Base-by-base conservation (phyloP, 164 flowering plant genomes). In the Amborella trichopoda region DNA sequence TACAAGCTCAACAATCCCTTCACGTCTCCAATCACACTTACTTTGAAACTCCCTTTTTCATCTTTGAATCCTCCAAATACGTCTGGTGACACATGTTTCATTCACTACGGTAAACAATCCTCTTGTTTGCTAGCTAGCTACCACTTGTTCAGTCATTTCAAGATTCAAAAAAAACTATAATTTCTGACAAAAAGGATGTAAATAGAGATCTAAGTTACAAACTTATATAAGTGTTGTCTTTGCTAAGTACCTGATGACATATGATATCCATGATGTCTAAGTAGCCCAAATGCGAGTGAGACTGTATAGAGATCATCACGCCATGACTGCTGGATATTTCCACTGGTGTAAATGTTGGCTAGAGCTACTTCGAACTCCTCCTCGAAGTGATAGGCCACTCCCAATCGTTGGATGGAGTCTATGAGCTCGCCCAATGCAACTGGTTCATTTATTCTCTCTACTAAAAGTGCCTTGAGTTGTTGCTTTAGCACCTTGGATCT, bases 1-100 rank as follows among this genome's bases (percentile, higher is more conserved):
- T 54, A 67, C 30, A 67, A 27, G 23, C 39, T 33, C n/a, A 63
- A 21, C 34, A 63, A 3, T 11, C 65, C 65, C 47, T 26, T 46
- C 3, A 30, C 9, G 20, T 59, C 65, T 21, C 49, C 24, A 13
- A 32, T 11, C 0, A 46, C 16, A 12, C 26, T 25, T 4, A 16
- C 33, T 19, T 33, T 40, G 39, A 54, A 54, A 12, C 22, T 20
- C 3, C 46, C 53, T 2, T 19, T 24, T 5, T 26, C 2, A 4
- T 52, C 53, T 26, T 16, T 53, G 33, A 56, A 63, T 2, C 10
- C 16, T 12, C 45, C 39, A 23, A 64, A 63, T 2, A 53, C 50
- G 28, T 56, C 55, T 68, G 48, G n/a, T n/a, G n/a, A n/a, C n/a
- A n/a, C n/a, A n/a, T n/a, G n/a, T n/a, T n/a, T n/a, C n/a, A n/a